Base-by-base conservation (phyloP, 768 basidiomycete genomes). In the Auricularia sp. region DNA sequence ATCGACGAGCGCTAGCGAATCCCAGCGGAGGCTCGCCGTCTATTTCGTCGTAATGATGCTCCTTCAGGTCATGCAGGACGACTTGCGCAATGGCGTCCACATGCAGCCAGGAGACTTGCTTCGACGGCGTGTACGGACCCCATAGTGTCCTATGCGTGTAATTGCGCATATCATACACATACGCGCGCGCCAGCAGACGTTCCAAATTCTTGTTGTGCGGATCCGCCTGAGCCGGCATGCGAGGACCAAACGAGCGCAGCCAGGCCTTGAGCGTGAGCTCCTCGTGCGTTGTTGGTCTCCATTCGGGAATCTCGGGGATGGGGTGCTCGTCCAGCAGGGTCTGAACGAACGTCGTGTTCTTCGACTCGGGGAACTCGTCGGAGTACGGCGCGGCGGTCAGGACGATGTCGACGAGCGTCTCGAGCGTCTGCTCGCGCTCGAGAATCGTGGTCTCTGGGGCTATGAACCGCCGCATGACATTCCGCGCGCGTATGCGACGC, bases 131-230 rank as follows among this genome's bases (percentile, higher is more conserved):
- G 67, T 82, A 86, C 4, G 88, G 88, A 1, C 87, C 89, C 81
- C 83, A 89, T 21, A 75, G 71, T 64, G 78, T 84, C 29, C 75
- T 74, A 33, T 67, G 67, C 39, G 69, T 71, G 70, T 89, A 90
- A 68, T 85, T 83, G 11, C 80, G 78, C 56, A 89, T 77, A 71
- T 87, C 80, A 73, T 90, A 90, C 3, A 87, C 84, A 67, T 76
- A 83, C 64, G 78, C 79, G 44, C 89, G 77, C 67, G 85, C 84
- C 36, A 70, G 69, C 58, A 76, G 77, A 33, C 84, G 74, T 61
- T 62, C 67, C 51, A 62, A 42, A 83, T 80, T 5, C 77, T 72
- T 39, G 56, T 36, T 59, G n/a, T 58, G 54, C 16, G 56, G 35
- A 18, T 70, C 69, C 43, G 67, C 71, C 44, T 70, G 68, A 64